Percentiles rank a stretch among this genome's conserved stretches.
Conservation (phyloP, 2,329 filamentous ascomycete genomes). For the Sphaerulina vaccinii region DNA sequence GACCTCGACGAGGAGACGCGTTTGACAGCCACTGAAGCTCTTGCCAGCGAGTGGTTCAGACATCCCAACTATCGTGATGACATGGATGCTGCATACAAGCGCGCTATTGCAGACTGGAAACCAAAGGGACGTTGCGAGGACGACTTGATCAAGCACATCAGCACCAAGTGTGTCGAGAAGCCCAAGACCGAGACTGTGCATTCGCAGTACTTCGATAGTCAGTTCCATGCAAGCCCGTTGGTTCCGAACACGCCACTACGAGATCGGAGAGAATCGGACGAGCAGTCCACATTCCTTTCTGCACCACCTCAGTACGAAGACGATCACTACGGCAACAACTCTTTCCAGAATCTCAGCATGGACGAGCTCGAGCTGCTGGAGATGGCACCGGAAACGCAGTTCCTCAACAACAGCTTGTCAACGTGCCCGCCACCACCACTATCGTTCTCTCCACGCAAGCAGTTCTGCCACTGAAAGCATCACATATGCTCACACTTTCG, state of each 20-base stretch:
- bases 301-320: not conserved
- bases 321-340: constrained; percentile 1
- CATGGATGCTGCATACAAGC: constrained; percentile 52
- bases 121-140: constrained; percentile 33
- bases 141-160: constrained; percentile 20
- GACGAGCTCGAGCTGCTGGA: constrained; percentile 5
- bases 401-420: not conserved
- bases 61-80: constrained; percentile 48
- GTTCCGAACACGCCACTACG: not conserved
- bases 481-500: not conserved
- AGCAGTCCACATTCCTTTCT: not conserved
- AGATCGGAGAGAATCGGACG: not conserved
- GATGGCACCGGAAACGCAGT: not conserved
- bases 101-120: constrained; percentile 51
- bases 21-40: constrained; percentile 54
- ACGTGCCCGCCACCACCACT: constrained; percentile 3
- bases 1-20: constrained; percentile 50
- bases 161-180: constrained; percentile 19
- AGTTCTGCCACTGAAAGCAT: constrained; percentile 1
- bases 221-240: constrained; percentile 6
- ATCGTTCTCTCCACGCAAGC: not conserved
- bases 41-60: constrained; percentile 58
- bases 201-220: constrained; percentile 17
- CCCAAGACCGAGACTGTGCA: constrained; percentile 1
- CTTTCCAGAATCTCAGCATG: not conserved